Conservation (phyloP, 208 protist species). For the Leptomonas seymouri region DNA sequence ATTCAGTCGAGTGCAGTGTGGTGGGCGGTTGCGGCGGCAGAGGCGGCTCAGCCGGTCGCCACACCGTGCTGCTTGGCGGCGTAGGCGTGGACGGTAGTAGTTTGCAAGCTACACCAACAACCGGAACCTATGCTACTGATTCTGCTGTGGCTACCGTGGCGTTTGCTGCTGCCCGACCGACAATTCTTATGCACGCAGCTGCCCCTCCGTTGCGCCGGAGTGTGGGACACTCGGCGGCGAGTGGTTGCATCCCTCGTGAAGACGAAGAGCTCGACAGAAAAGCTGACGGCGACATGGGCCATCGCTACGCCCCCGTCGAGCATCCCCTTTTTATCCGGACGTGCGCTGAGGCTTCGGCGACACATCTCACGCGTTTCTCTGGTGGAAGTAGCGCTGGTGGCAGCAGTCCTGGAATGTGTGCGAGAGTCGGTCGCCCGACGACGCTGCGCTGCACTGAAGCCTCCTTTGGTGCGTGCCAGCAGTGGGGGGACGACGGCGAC, state of each 20-base stretch:
- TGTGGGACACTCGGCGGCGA: not conserved
- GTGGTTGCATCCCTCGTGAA: not conserved
- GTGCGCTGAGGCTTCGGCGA: not conserved
- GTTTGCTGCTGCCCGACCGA: not conserved
- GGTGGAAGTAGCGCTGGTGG: slow-evolving; percentile 4
- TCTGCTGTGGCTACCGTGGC: not conserved
- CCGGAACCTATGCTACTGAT: not conserved
- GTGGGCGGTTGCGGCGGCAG: not conserved
- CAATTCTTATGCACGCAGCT: not conserved
- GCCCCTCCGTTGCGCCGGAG: not conserved
- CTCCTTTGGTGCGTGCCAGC: not conserved
- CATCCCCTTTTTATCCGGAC: not conserved
- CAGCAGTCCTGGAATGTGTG: slow-evolving; percentile 18
- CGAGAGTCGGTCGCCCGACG: slow-evolving; percentile 25
- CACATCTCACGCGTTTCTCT: slow-evolving; percentile 26
- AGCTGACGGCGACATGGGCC: not conserved
- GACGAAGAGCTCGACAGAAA: not conserved
- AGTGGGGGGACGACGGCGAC: slow-evolving; percentile 5
- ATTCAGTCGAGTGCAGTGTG: slow-evolving; percentile 12
- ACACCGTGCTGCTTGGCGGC: slow-evolving; percentile 10
- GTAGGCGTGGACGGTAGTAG: not conserved
- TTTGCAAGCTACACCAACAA: not conserved
- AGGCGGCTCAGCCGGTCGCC: not conserved
- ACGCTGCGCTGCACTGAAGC: slow-evolving; percentile 17
- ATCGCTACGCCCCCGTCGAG: not conserved